Evolutionary conservation across 257 asterid genomes (phyloP).

Genomic region (Jaltomata sinuosa): DNA sequence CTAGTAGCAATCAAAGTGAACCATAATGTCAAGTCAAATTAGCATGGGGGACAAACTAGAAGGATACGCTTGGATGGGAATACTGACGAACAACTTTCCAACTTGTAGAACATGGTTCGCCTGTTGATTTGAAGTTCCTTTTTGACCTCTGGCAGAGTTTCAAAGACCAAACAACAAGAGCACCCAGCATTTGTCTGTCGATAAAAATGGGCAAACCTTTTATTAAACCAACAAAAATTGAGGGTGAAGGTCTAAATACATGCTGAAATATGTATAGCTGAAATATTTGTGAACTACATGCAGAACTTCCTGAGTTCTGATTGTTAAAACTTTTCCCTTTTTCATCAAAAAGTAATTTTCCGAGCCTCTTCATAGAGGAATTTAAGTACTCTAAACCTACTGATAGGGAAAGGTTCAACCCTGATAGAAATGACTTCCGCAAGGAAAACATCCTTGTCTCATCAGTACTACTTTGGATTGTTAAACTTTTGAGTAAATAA

Average conservation of each 20-base stretch:
- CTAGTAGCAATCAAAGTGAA: neutral
- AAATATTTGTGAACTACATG: neutral
- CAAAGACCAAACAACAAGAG: constrained; percentile 53
- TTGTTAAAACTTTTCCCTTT: neutral
- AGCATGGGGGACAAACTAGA: constrained; percentile 7
- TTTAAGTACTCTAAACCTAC: neutral
- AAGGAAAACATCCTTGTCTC: neutral
- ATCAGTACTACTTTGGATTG: neutral
- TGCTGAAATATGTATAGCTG: neutral
- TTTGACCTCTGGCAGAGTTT: constrained; percentile 29
- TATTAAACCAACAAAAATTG: neutral
- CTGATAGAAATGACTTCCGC: neutral
- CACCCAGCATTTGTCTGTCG: constrained; percentile 41
- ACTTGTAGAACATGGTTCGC: constrained; percentile 44
- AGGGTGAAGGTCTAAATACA: neutral
- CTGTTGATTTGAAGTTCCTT: constrained; percentile 50
- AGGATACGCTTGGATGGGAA: constrained; percentile 90
- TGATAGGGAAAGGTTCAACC: neutral
- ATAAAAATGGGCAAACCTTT: constrained; percentile 1
- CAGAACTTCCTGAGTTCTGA: neutral
- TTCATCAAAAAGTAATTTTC: neutral
- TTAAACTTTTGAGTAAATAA: neutral
- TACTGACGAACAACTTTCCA: constrained; percentile 39
- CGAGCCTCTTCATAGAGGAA: neutral
- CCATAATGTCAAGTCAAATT: neutral